These are phyloP conservation scores for Gossypium australe DNA, from an alignment of 345 rosid species.

Conservation along the genomic window DNA sequence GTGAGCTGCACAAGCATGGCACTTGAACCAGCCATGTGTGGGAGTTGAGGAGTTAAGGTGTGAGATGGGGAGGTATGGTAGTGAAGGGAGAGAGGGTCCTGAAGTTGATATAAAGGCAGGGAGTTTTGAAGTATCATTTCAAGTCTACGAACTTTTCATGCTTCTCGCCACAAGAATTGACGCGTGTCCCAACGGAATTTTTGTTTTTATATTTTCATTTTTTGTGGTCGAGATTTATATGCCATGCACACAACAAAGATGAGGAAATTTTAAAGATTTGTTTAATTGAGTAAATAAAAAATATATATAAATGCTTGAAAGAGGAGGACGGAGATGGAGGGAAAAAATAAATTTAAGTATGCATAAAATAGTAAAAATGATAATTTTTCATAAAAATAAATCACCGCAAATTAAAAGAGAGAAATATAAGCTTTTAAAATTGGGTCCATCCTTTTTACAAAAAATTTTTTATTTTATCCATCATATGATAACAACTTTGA, in stretches of 20 bases:
- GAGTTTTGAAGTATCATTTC: not conserved
- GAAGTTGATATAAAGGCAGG: conserved; percentile 16
- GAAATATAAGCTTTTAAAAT: too few species aligned
- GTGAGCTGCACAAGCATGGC: conserved; percentile 25
- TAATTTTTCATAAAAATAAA: too few species aligned
- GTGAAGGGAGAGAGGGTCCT: not conserved
- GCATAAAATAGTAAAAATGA: too few species aligned
- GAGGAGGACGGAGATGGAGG: too few species aligned
- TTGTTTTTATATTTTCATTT: not conserved
- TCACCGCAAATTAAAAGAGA: too few species aligned
- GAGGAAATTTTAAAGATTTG: not conserved
- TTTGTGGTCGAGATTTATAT: conserved; percentile 4
- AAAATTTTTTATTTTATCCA: too few species aligned
- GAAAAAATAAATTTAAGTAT: too few species aligned
- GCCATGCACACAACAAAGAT: not conserved
- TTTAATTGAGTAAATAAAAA: too few species aligned
- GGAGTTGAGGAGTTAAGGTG: not conserved
- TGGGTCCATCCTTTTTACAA: too few species aligned
- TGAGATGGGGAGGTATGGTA: not conserved
- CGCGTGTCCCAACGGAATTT: conserved; percentile 15
- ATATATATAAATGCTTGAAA: too few species aligned
- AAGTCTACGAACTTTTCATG: conserved; percentile 14
- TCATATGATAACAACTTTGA: too few species aligned
- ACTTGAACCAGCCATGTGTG: conserved; percentile 29
- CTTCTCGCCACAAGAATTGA: not conserved